Evolutionary conservation across 495 filamentous ascomycete species (phyloP).

Genomic region (Oidiodendron maius): DNA sequence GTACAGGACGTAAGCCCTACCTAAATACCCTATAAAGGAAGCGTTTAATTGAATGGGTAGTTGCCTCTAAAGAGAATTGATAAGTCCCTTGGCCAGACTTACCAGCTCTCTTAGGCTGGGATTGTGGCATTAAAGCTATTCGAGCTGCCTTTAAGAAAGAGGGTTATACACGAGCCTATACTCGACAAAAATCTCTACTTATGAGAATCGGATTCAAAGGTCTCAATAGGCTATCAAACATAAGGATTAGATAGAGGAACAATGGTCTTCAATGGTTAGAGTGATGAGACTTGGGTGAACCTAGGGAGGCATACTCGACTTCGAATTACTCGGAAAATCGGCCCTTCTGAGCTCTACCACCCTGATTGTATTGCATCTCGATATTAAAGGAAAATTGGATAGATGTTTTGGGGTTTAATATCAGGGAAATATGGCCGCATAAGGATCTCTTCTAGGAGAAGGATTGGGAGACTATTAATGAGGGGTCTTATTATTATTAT

Average conservation of each 20-base stretch:
- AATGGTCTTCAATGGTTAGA: conserved; percentile 27
- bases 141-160: conserved; percentile 23
- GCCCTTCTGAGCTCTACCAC: background rate
- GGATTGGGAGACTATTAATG: conserved; percentile 12
- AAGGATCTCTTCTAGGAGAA: conserved; percentile 13
- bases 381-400: conserved; percentile 9
- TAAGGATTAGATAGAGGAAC: conserved; percentile 16
- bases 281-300: conserved; percentile 27
- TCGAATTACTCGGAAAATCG: conserved; percentile 1
- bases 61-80: conserved; percentile 18
- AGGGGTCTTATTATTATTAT: conserved; percentile 2
- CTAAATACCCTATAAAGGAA: conserved; percentile 21
- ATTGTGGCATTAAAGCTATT: conserved; percentile 15
- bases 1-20: conserved; percentile 14
- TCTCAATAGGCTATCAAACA: conserved; percentile 18
- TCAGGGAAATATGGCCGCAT: conserved; percentile 5
- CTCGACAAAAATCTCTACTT: conserved; percentile 19
- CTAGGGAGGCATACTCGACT: conserved; percentile 1
- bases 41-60: conserved; percentile 25
- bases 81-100: conserved; percentile 21
- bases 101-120: conserved; percentile 21
- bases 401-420: conserved; percentile 15
- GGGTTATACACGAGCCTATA: conserved; percentile 24
- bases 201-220: conserved; percentile 9
- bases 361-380: background rate